Evolutionary conservation across 1,284 basidiomycete genomes (phyloP).

Genomic region (Coniophora puteana): DNA sequence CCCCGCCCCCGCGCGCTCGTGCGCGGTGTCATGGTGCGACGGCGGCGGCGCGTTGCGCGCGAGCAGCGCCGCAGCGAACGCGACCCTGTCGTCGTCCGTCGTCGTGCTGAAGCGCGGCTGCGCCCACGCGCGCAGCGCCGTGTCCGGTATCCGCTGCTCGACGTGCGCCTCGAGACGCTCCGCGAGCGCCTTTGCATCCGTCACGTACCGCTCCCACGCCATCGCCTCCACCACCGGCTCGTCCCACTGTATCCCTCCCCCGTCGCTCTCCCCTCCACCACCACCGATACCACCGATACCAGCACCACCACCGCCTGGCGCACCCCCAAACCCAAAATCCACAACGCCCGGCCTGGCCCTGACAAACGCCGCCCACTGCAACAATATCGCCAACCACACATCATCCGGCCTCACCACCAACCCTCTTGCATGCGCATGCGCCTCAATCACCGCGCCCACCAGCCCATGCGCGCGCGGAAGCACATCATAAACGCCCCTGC

Average conservation of each 20-base stretch:
- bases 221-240: constrained; percentile 18
- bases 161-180: constrained; percentile 31
- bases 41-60: constrained; percentile 35
- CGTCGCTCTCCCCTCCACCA: too few relatives aligned
- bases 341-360: constrained; percentile 38
- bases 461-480: constrained; percentile 31
- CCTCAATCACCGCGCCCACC: constrained; percentile 32
- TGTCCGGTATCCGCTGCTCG: constrained; percentile 32
- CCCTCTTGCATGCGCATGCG: constrained; percentile 35
- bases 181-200: constrained; percentile 26
- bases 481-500: constrained; percentile 9
- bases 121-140: constrained; percentile 36
- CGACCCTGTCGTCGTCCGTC: constrained; percentile 35
- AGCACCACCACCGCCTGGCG: constrained; percentile 33
- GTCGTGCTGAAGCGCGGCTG: constrained; percentile 46
- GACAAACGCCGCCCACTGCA: constrained; percentile 41
- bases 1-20: too few relatives aligned
- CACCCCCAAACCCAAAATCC: constrained; percentile 35
- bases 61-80: constrained; percentile 42
- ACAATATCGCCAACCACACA: constrained; percentile 42
- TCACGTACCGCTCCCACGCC: constrained; percentile 23
- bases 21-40: too few relatives aligned
- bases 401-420: constrained; percentile 38
- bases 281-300: constrained; percentile 19
- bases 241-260: constrained; percentile 31